Base-by-base conservation (phyloP, 257 asterid species). In the Nicotiana sylvestris region DNA sequence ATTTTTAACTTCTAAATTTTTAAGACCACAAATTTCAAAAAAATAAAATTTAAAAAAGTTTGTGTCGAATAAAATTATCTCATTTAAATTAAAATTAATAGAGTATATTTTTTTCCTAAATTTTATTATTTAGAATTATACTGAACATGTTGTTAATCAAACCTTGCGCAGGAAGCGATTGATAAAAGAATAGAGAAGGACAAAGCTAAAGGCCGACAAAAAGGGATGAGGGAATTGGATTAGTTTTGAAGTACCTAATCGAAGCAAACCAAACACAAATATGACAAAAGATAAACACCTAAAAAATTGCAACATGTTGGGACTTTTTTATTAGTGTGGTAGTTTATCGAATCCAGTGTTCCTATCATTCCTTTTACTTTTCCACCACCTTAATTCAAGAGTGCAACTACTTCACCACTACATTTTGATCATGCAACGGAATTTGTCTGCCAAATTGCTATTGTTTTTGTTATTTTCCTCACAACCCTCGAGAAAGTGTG, bases 401-500 rank as follows among this genome's bases (percentile, higher is more conserved):
- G 49, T 76, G 46, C 62, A 76, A 51, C 80, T 6, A 51, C 80
- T 49, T 49, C 80, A 74, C 80, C 64, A 49, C 62, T 76, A 1
- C 27, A 7, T 27, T 49, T 13, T 0, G 5, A 35, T 68, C 30
- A 67, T 67, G 53, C 29, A 66, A 32, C 49, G 27, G 7, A 43
- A 74, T 74, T 74, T 76, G 46, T 76, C 43, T 51, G 80, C 29
- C 80, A 76, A 49, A 76, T 51, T 15, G 80, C 46, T 3, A 27
- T 49, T 76, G 27, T 49, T 74, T 51, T 16, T 21, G 46, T 74
- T 51, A 51, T 27, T 51, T 74, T 74, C 12, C 62, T 27, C 80
- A 27, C 35, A 51, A 74, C 9, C 80, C 80, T 74, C 78, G 60
- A 72, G 78, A 25, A 72, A 72, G 25, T 72, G 61, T 57, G 64